These are phyloP conservation scores for Verticillium albo-atrum DNA, from an alignment of 2,329 filamentous ascomycete genomes.

Conservation along the genomic window DNA sequence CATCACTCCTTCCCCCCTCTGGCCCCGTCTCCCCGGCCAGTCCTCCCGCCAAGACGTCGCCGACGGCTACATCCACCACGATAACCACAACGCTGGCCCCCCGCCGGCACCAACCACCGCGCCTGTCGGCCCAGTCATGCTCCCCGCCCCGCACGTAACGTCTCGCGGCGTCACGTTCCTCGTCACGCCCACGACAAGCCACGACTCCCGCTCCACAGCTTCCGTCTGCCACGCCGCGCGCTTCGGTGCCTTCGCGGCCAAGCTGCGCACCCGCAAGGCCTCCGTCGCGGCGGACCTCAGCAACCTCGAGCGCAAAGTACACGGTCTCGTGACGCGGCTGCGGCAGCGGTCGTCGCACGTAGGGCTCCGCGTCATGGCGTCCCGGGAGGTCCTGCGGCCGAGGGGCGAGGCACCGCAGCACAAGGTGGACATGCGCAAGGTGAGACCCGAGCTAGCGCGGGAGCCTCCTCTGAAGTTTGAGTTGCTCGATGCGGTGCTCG, in stretches of 20 bases:
- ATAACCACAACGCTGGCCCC: constrained; percentile 1
- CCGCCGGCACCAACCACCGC: neutral
- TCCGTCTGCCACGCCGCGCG: neutral
- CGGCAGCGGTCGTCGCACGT: neutral
- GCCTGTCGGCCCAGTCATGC: neutral
- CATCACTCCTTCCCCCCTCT: constrained; percentile 6
- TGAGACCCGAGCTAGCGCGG: neutral
- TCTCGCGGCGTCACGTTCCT: neutral
- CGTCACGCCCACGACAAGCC: neutral
- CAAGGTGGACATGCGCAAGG: neutral
- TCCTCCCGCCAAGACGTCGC: constrained; percentile 7
- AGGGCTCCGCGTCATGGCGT: neutral
- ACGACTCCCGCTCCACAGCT: neutral
- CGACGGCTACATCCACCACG: constrained; percentile 2
- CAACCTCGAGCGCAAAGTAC: neutral
- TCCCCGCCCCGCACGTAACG: neutral
- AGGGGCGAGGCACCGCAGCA: neutral
- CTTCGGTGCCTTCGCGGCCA: neutral
- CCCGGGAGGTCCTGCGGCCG: neutral
- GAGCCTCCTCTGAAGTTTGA: neutral
- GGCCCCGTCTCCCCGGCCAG: constrained; percentile 9
- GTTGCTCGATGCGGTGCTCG: neutral
- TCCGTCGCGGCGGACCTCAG: neutral
- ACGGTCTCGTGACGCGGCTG: neutral
- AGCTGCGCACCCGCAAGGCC: neutral